Base-by-base conservation (phyloP, 441 rosid species). In the Eruca vesicaria region DNA sequence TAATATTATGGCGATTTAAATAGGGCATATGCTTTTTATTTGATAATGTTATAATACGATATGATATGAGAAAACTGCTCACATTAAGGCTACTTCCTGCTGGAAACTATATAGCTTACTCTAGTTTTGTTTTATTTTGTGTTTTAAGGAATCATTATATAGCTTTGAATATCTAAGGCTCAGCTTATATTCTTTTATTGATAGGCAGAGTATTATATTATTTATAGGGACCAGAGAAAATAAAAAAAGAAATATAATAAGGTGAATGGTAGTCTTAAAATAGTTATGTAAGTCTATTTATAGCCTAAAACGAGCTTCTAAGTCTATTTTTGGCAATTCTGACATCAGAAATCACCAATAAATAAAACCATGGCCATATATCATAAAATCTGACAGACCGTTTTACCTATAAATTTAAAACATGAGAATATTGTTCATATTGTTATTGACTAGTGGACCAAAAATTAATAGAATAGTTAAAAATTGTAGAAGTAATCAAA, bases 291-390 rank as follows among this genome's bases (percentile, higher is more conserved):
- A 16, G 29, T 63, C 69, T 75, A 53, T 36, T 62, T 68, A 1
- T 58, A 15, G 69, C 7, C 48, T 62, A 62, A 60, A 32, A 18
- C 9, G 15, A 32, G 64, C 41, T 31, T 60, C 7, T 62, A 35
- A 35, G 29, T 63, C 66, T 66, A 59, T 32, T 45, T 67, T 6
- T 21, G 74, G 57, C 6, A 26, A 23, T 23, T 61, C 63, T 61
- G 78, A 59, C 63, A 50, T 23, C 5, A 28, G 2, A 69, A 63
- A 15, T 29, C 28, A 36, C 28, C 59, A 38, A 38, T 36, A 21
- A 68, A 68, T 18, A 18, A 35, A 59, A 26, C 4, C 28, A 32
- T 57, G 7, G 35, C 35, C 35, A 57, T 14, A 26, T 57, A 26
- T 32, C 20, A 63, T 3, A 56, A n/a, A 28, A 29, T 4, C 19